Evolutionary conservation across 1,139 yeast species (phyloP).

Genomic region (Sugiyamaella xylanicola): DNA sequence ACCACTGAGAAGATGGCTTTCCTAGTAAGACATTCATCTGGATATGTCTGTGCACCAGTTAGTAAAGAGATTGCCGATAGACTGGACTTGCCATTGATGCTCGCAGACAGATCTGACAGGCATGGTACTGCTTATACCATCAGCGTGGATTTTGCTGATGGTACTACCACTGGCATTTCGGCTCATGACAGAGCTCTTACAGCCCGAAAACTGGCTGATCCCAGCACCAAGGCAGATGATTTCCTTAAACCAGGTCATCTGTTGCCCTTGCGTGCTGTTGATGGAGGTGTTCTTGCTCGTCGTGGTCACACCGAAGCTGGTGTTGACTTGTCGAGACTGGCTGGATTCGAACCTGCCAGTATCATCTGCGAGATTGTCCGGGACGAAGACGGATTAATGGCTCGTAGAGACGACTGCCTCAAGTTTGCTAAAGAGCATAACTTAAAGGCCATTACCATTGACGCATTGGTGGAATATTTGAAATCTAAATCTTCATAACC

Average conservation of each 20-base stretch:
- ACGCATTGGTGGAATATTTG: constrained; percentile 62
- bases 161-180: constrained; percentile 97
- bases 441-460: constrained; percentile 78
- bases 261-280: constrained; percentile 87
- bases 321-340: constrained; percentile 77
- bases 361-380: constrained; percentile 93
- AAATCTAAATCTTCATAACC: constrained; percentile 3
- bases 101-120: constrained; percentile 67
- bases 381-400: constrained; percentile 94
- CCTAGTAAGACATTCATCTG: constrained; percentile 79
- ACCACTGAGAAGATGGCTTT: constrained; percentile 94
- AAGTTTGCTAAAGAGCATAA: constrained; percentile 63
- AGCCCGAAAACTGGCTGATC: constrained; percentile 67
- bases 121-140: constrained; percentile 97
- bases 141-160: constrained; percentile 75
- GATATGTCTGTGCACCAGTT: constrained; percentile 92
- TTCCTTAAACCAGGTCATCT: constrained; percentile 93
- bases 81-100: constrained; percentile 80
- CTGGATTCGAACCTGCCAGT: constrained; percentile 83
- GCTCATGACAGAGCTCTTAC: constrained; percentile 94
- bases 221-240: constrained; percentile 57
- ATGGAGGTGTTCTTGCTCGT: constrained; percentile 78
- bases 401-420: constrained; percentile 85
- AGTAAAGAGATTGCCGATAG: constrained; percentile 75
- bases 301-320: constrained; percentile 99